These are phyloP conservation scores for Fusarium zealandicum DNA, from an alignment of 2,329 filamentous ascomycete species.

Conservation along the genomic window DNA sequence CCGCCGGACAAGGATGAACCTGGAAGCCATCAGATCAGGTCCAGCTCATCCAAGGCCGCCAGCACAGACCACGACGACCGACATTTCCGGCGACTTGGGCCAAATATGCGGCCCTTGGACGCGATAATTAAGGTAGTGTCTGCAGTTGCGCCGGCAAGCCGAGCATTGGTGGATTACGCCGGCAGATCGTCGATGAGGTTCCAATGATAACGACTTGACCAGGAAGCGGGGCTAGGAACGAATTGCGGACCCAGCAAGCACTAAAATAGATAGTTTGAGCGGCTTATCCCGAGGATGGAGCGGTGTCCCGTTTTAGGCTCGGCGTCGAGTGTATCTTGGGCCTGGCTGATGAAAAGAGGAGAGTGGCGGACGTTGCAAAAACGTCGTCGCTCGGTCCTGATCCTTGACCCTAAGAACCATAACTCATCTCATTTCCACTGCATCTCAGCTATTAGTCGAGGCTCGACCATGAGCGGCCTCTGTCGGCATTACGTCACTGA, in stretches of 20 bases:
- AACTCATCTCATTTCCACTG: conserved; percentile 34
- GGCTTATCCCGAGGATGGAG: conserved; percentile 28
- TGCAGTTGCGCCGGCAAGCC: conserved; percentile 11
- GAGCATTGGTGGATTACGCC: conserved; percentile 12
- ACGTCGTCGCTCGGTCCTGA: conserved; percentile 24
- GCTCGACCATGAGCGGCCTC: conserved; percentile 9
- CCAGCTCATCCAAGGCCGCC: neutral
- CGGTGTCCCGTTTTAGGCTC: conserved; percentile 24
- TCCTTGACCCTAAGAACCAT: conserved; percentile 25
- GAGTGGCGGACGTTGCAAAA: conserved; percentile 20
- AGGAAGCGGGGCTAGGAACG: neutral
- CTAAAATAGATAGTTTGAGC: conserved; percentile 30
- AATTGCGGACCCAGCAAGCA: conserved; percentile 20
- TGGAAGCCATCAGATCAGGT: conserved; percentile 5
- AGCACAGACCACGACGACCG: conserved; percentile 7
- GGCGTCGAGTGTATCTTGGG: conserved; percentile 14
- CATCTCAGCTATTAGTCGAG: conserved; percentile 22
- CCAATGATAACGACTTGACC: conserved; percentile 23
- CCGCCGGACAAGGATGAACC: conserved; percentile 7
- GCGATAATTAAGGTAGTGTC: conserved; percentile 17
- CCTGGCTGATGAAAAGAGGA: conserved; percentile 10
- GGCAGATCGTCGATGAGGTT: conserved; percentile 36
- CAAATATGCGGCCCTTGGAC: conserved; percentile 16
- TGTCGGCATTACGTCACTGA: conserved; percentile 34
- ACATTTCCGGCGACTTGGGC: conserved; percentile 5